Evolutionary conservation across 2,329 filamentous ascomycete genomes (phyloP), one percentile per base, ranked within the genome.

Genomic region (Pseudopithomyces maydicus): DNA sequence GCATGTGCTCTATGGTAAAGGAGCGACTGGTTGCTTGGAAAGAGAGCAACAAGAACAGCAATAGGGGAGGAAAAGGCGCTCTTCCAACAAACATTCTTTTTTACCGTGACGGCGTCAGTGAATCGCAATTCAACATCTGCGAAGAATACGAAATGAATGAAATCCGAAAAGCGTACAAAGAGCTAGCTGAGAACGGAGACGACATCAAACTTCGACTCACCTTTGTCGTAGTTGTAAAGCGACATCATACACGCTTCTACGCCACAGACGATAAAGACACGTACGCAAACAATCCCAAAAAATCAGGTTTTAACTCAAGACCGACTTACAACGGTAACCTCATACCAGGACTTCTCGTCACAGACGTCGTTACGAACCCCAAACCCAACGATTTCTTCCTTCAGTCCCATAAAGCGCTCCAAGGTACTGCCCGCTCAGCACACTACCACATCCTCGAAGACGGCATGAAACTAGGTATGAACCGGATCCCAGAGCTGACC

Each of bases 181-280:
- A 29, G 5, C 26, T 29, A 5, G 26, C 8, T 29, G 5, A 4
- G 2, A 12, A 1, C 15, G 4, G 19, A 7, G 36, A 23, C 6
- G 35, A 23, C 11, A n/a, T 5, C 8, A 42, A 42, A 1, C 22
- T 51, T 8, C 7, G 19, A 10, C 3, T 51, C 2, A 51, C 48
- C 5, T 51, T 51, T n/a, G 20, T 51, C 23, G 36, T 51, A 4
- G 48, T 42, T 2, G 68, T 64, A 2, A 81, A 80, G 54, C 69
- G 78, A 1, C 78, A 81, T 52, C 66, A 78, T 55, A 74, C 48
- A 32, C 48, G 48, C 15, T 51, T 51, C 20, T 51, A 41, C 20
- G 10, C 32, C 35, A 32, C 11, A 12, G n/a, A 11, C 8, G 20
- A 29, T 8, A 19, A 22, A 6, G 19, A 45, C 12, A 45, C 42